These are phyloP conservation scores for Lolium rigidum DNA, from an alignment of 176 grass and related monocot genomes.

Conservation along the genomic window DNA sequence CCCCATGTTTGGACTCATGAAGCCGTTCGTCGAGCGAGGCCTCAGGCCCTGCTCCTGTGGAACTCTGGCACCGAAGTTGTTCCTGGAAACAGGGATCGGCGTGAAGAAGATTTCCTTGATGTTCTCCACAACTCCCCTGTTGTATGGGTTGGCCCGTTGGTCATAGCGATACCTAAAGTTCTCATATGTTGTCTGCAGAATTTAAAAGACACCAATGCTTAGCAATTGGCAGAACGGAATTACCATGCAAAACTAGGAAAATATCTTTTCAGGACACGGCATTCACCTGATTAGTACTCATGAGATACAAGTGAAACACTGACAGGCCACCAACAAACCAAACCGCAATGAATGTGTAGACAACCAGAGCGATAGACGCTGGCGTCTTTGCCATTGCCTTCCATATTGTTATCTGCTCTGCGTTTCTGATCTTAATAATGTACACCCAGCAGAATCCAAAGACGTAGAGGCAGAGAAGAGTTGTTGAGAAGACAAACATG, in stretches of 20 bases:
- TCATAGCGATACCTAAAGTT: constrained; percentile 97
- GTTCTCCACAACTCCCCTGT: constrained; percentile 69
- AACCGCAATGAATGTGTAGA: constrained; percentile 82
- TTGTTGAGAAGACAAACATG: constrained; percentile 97
- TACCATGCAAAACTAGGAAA: constrained; percentile 3
- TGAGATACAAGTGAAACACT: constrained; percentile 94
- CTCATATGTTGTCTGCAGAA: constrained; percentile 87
- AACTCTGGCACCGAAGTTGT: constrained; percentile 71
- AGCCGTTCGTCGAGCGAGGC: constrained; percentile 61
- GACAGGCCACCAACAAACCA: constrained; percentile 99
- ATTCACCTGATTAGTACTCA: constrained; percentile 94
- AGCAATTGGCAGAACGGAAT: constrained; percentile 18
- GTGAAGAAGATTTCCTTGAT: constrained; percentile 91
- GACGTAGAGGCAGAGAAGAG: constrained; percentile 85
- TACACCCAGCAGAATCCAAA: constrained; percentile 90
- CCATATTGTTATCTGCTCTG: constrained; percentile 82
- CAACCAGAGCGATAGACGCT: constrained; percentile 76
- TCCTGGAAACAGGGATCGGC: constrained; percentile 75
- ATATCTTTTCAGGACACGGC: neutral
- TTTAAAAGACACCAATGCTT: neutral
- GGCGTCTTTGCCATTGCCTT: constrained; percentile 84
- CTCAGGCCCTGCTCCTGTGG: constrained; percentile 58
- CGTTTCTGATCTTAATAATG: constrained; percentile 89
- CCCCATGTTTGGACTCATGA: constrained; percentile 98
- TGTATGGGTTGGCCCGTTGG: constrained; percentile 86